Evolutionary conservation across 2,329 filamentous ascomycete genomes (phyloP), one percentile per base, ranked within the genome.

Genomic region (Aspergillus spinulosporus): DNA sequence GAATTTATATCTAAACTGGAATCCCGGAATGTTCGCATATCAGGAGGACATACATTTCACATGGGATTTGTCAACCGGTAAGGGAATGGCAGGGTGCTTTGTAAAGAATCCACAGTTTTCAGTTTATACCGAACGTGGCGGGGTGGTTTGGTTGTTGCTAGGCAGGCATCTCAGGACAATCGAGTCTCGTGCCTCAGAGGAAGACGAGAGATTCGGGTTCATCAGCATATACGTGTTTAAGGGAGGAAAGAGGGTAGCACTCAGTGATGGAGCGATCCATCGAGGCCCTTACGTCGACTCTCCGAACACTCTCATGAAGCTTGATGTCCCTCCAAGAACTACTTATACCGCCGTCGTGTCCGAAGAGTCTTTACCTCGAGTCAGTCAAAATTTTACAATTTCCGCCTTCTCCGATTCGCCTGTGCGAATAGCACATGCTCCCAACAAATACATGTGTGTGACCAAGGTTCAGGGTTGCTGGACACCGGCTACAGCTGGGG

Each of bases 1-100:
- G 70, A 96, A 92, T 14, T 84, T 99, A 63, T 99, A 97, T 72
- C 80, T 99, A 53, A 99, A 97, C 74, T 99, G 94, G 94, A 97
- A 96, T 62, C 92, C 94, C 0, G 82, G 83, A 0, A 78, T 96
- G 0, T 99, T 99, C 74, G 78, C 79, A 1, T 78, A 89, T 68
- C 86, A 92, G 6, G 88, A 96, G 71, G 92, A 99, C 66, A 85
- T 92, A 54, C 94, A 99, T 73, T 96, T 97, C 68, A 81, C 82
- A 2, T 99, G 94, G 94, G 81, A 87, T 57, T 70, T 87, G n/a
- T 72, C 76, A n/a, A 68, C 63, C 39, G 61, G 65, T 3, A 69
- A 63, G 15, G 80, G 85, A 50, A 88, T 89, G 54, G 85, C 86
- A 0, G 89, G 92, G 60, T 96, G 89, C 68, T 85, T 90, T 14